phyloP scores from a whole-genome alignment of 1,284 basidiomycete species.

The Marasmius sp. region DNA sequence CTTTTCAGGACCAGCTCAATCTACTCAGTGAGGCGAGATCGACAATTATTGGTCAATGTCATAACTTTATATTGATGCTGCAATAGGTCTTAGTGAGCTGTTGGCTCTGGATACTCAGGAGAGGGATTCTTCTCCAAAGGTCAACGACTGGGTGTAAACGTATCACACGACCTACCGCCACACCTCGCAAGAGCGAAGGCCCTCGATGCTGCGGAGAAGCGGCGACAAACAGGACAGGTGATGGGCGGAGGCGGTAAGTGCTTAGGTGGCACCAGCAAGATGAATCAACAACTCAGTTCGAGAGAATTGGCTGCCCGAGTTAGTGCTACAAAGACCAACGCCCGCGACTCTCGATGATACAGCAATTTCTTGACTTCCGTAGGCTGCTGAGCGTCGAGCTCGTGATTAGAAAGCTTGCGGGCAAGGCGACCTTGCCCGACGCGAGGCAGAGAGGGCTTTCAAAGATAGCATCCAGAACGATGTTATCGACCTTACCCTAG shows the following conservation, averaged over 20 bases:
- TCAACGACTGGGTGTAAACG: slow-evolving; percentile 56
- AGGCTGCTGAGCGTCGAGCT: slow-evolving; percentile 82
- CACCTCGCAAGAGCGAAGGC: slow-evolving; percentile 65
- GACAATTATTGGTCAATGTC: neutral
- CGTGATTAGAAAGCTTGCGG: slow-evolving; percentile 74
- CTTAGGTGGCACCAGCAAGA: slow-evolving; percentile 37
- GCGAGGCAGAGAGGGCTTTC: slow-evolving; percentile 71
- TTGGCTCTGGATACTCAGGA: slow-evolving; percentile 74
- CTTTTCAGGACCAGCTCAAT: slow-evolving; percentile 72
- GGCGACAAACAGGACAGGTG: slow-evolving; percentile 45
- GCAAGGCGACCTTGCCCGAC: slow-evolving; percentile 55
- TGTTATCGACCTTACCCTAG: slow-evolving; percentile 60
- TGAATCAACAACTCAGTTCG: slow-evolving; percentile 45
- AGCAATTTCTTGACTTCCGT: slow-evolving; percentile 7
- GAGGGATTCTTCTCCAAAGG: slow-evolving; percentile 83
- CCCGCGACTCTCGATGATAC: neutral
- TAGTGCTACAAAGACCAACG: slow-evolving; percentile 24
- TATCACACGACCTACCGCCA: slow-evolving; percentile 64
- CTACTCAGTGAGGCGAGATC: slow-evolving; percentile 60
- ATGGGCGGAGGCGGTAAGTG: slow-evolving; percentile 58
- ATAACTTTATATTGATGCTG: neutral
- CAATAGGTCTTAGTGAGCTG: slow-evolving; percentile 36
- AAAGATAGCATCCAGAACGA: slow-evolving; percentile 62
- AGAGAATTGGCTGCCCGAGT: slow-evolving; percentile 79
- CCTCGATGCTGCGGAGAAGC: slow-evolving; percentile 76